These are phyloP conservation scores for Penicillium expansum DNA, from an alignment of 2,329 filamentous ascomycete species.

Conservation along the genomic window DNA sequence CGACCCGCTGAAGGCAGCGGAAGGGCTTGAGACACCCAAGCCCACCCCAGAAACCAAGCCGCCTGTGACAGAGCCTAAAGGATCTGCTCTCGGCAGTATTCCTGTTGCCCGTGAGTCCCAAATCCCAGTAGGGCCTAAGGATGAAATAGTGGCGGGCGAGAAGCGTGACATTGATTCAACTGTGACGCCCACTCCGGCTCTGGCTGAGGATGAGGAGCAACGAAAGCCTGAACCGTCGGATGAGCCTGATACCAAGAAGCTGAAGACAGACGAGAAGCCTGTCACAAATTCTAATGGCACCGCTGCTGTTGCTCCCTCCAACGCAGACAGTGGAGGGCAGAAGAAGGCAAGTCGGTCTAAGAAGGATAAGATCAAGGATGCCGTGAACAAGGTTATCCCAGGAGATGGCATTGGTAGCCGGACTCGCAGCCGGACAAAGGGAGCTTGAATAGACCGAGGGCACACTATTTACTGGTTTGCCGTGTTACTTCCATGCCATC, in stretches of 20 bases:
- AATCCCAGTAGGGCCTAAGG: slow-evolving; percentile 9
- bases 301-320: slow-evolving; percentile 3
- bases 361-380: slow-evolving; percentile 31
- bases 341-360: slow-evolving; percentile 34
- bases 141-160: slow-evolving; percentile 12
- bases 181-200: background rate
- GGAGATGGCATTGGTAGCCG: slow-evolving; percentile 39
- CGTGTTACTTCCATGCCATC: background rate
- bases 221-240: slow-evolving; percentile 13
- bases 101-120: slow-evolving; percentile 11
- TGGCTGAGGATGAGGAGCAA: slow-evolving; percentile 9
- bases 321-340: slow-evolving; percentile 24
- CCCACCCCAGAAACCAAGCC: slow-evolving; percentile 10
- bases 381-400: slow-evolving; percentile 27
- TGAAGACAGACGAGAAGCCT: slow-evolving; percentile 26
- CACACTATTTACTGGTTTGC: background rate
- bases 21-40: slow-evolving; percentile 4
- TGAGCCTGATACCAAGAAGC: slow-evolving; percentile 36
- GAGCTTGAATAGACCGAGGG: slow-evolving; percentile 6
- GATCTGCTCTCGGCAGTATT: slow-evolving; percentile 1
- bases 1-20: background rate
- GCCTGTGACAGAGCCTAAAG: slow-evolving; percentile 3
- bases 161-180: slow-evolving; percentile 21
- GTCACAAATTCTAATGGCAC: slow-evolving; percentile 16
- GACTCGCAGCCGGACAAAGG: slow-evolving; percentile 41